Conservation (phyloP, 2,329 filamentous ascomycete species). For the Pseudocercospora eumusae region DNA sequence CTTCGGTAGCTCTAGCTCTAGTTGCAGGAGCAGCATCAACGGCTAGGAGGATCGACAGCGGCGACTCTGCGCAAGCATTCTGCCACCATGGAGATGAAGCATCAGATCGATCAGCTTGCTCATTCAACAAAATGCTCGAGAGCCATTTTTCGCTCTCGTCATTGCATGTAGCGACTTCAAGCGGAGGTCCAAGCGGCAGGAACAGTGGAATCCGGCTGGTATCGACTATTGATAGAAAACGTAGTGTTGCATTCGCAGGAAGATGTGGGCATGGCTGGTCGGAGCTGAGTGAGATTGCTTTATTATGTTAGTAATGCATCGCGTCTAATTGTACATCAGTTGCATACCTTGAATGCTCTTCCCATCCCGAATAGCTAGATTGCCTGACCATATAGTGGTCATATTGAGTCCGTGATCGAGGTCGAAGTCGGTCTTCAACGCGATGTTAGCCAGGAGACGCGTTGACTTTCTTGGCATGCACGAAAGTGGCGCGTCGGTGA, state of each 20-base stretch:
- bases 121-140: constrained; percentile 22
- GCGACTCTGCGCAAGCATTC: constrained; percentile 25
- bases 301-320: not conserved
- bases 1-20: constrained; percentile 42
- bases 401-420: constrained; percentile 2
- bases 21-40: constrained; percentile 8
- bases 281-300: constrained; percentile 17
- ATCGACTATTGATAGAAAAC: constrained; percentile 27
- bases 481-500: constrained; percentile 15
- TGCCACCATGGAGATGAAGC: constrained; percentile 26
- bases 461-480: constrained; percentile 9
- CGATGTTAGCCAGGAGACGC: constrained; percentile 19
- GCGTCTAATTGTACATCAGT: not conserved
- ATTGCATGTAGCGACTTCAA: constrained; percentile 13
- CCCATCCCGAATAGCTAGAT: constrained; percentile 17
- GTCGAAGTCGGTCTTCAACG: not conserved
- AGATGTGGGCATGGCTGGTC: constrained; percentile 9
- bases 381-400: constrained; percentile 22
- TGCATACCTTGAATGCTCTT: constrained; percentile 17
- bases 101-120: constrained; percentile 5
- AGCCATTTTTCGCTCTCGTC: constrained; percentile 28
- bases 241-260: constrained; percentile 16
- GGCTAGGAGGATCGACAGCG: constrained; percentile 25
- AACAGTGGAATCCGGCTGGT: constrained; percentile 26
- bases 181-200: constrained; percentile 16